phyloP scores from a whole-genome alignment of 768 basidiomycete species.

The Termitomyces heimii region DNA sequence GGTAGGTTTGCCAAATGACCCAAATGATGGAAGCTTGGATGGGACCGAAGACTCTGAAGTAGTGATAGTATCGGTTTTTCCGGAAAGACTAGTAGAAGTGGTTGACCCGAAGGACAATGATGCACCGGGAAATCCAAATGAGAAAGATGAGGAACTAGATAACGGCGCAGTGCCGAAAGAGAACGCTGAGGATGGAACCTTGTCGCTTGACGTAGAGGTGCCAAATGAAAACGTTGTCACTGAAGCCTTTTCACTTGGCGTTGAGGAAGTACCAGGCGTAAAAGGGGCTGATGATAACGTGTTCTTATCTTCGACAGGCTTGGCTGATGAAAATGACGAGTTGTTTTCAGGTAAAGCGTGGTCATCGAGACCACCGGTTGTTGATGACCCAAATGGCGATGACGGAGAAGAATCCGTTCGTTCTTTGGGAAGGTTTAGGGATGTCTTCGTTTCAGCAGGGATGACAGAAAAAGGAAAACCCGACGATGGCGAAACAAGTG shows the following conservation, averaged over 20 bases:
- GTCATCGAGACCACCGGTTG: background rate
- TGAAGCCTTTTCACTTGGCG: background rate
- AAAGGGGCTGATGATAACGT: background rate
- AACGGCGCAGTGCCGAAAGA: background rate
- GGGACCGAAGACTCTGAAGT: conserved; percentile 1
- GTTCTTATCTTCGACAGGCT: background rate
- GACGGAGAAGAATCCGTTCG: background rate
- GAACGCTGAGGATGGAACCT: background rate
- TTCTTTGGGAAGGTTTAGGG: background rate
- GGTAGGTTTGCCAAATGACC: conserved; percentile 26
- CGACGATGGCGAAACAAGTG: conserved; percentile 3
- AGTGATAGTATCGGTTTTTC: background rate
- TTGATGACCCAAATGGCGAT: background rate
- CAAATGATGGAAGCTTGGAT: conserved; percentile 18
- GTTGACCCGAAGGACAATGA: background rate
- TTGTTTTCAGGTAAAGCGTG: background rate
- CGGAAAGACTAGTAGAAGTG: background rate
- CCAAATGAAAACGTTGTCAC: background rate
- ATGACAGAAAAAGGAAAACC: conserved; percentile 6
- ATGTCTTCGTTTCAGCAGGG: background rate
- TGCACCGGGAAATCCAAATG: background rate
- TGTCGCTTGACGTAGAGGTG: background rate
- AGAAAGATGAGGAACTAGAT: background rate
- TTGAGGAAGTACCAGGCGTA: background rate
- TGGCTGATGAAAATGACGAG: background rate